Percentiles rank a stretch among this genome's conserved stretches.
These are phyloP conservation scores for Mycena sanguinolenta DNA, from an alignment of 768 basidiomycete genomes.

Conservation along the genomic window DNA sequence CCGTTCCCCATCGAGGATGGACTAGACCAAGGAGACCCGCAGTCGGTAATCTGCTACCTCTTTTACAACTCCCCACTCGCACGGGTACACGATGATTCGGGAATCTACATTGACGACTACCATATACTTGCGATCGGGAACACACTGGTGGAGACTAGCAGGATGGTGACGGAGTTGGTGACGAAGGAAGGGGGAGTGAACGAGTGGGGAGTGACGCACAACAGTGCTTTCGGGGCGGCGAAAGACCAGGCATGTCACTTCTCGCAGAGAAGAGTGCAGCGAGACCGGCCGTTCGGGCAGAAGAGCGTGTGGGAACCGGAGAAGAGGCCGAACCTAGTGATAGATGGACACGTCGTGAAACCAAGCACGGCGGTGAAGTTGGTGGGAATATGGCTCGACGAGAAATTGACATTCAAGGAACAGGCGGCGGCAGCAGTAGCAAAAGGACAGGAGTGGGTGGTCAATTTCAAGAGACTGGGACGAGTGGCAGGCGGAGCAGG, in stretches of 20 bases:
- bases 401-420: no score
- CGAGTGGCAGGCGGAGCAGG: neutral
- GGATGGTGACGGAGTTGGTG: no score
- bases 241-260: conserved; percentile 3
- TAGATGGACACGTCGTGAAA: neutral
- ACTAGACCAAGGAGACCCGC: conserved; percentile 14
- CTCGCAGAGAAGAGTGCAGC: neutral
- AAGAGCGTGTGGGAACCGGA: neutral
- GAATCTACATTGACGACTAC: no score
- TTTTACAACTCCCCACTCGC: conserved; percentile 12
- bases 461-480: neutral
- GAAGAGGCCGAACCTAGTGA: neutral
- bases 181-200: no score
- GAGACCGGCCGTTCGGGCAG: neutral
- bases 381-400: conserved; percentile 9
- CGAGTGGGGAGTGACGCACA: no score
- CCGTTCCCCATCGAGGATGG: no score
- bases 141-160: no score
- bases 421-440: conserved; percentile 21
- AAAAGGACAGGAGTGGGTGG: conserved; percentile 23
- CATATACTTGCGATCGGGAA: no score
- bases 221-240: neutral
- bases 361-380: neutral
- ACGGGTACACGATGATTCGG: neutral
- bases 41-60: neutral